Evolutionary conservation across 2,329 filamentous ascomycete species (phyloP).

Genomic region (Ceratocystis cacaofunesta): DNA sequence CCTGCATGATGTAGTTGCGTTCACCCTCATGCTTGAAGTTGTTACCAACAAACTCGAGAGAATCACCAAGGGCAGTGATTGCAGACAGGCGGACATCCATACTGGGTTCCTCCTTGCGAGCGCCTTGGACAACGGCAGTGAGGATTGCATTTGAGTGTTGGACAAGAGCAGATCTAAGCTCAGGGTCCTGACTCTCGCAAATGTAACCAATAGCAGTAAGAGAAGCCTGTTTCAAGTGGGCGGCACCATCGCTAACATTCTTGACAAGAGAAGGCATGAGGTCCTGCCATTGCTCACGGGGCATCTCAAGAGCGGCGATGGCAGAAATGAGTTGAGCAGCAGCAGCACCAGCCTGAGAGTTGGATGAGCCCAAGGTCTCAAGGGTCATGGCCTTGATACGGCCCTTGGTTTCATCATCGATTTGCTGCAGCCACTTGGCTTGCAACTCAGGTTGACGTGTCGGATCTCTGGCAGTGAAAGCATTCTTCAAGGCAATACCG

Average conservation of each 20-base stretch:
- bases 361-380: constrained; percentile 66
- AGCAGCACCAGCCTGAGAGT: constrained; percentile 71
- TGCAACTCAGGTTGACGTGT: constrained; percentile 78
- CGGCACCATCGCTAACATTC: constrained; percentile 74
- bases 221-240: constrained; percentile 86
- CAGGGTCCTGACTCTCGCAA: constrained; percentile 84
- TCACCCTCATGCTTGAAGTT: constrained; percentile 99
- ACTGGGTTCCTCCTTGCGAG: constrained; percentile 90
- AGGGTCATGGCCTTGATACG: constrained; percentile 84
- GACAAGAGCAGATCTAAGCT: constrained; percentile 65
- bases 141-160: constrained; percentile 93
- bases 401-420: constrained; percentile 66
- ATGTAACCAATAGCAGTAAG: constrained; percentile 96
- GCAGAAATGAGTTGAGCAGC: constrained; percentile 91
- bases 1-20: constrained; percentile 99
- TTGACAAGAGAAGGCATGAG: constrained; percentile 79
- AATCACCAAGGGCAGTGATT: constrained; percentile 87
- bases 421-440: constrained; percentile 77
- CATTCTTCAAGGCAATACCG: constrained; percentile 94
- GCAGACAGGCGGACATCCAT: constrained; percentile 80
- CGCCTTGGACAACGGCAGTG: constrained; percentile 93
- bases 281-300: constrained; percentile 83
- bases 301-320: constrained; percentile 87
- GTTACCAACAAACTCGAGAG: constrained; percentile 89
- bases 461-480: constrained; percentile 87